phyloP scores from a whole-genome alignment of 805 yeast genomes.

The Yamadazyma sp. region DNA sequence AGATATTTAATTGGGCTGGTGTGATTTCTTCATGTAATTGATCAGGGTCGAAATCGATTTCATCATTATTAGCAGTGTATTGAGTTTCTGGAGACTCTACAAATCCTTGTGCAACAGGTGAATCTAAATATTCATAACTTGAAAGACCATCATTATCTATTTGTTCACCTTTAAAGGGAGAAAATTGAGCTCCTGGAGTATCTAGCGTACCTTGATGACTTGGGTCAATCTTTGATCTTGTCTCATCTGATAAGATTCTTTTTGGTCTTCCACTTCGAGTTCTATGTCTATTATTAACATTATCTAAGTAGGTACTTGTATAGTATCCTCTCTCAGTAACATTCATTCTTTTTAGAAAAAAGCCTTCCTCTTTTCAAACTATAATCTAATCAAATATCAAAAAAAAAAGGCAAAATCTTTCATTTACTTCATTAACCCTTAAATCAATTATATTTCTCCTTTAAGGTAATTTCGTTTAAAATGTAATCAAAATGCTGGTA shows the following conservation, averaged over 20 bases:
- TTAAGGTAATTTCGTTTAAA: too few species aligned
- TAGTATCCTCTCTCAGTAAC: conserved; percentile 42
- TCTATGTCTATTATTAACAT: conserved; percentile 9
- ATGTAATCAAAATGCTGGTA: conserved; percentile 8
- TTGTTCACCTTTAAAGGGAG: too few species aligned
- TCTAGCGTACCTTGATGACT: too few species aligned
- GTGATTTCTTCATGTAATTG: conserved; percentile 34
- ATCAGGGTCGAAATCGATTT: conserved; percentile 19
- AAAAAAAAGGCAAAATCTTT: too few species aligned
- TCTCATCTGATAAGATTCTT: too few species aligned
- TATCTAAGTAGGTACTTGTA: conserved; percentile 33
- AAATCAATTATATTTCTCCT: too few species aligned
- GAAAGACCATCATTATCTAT: background rate
- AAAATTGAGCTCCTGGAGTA: too few species aligned
- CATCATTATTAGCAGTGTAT: conserved; percentile 6
- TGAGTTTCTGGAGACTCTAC: conserved; percentile 9
- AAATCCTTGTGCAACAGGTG: background rate
- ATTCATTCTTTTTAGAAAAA: conserved; percentile 28
- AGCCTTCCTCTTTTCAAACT: too few species aligned
- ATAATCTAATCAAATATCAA: background rate
- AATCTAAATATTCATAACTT: background rate
- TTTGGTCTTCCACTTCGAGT: background rate
- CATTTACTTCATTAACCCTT: too few species aligned
- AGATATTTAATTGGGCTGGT: conserved; percentile 34
- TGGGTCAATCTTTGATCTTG: too few species aligned